These are phyloP conservation scores for Lepraria neglecta DNA, from an alignment of 495 filamentous ascomycete genomes.

Conservation along the genomic window DNA sequence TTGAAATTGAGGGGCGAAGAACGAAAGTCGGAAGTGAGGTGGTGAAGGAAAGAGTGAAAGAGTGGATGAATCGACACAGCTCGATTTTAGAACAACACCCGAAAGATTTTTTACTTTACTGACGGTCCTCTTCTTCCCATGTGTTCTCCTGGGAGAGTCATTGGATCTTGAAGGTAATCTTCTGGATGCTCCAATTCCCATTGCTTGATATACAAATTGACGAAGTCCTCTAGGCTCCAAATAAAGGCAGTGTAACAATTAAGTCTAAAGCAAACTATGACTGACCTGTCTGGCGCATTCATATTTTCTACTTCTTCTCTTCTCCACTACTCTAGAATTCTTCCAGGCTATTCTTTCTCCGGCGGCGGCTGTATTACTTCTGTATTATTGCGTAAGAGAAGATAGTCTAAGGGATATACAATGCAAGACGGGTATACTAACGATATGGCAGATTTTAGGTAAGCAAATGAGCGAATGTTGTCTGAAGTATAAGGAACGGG, in stretches of 20 bases:
- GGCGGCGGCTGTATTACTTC: too few species aligned
- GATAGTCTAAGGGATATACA: not conserved
- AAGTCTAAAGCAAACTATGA: conserved; percentile 4
- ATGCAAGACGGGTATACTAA: not conserved
- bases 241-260: not conserved
- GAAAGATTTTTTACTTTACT: not conserved
- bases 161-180: not conserved
- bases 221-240: too few species aligned
- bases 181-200: too few species aligned
- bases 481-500: not conserved
- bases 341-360: too few species aligned
- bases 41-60: not conserved
- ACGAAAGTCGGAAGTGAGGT: not conserved
- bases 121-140: not conserved
- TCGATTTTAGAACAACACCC: too few species aligned
- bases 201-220: not conserved
- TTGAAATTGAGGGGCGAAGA: not conserved
- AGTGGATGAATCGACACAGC: not conserved
- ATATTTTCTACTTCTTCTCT: not conserved
- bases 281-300: conserved; percentile 68
- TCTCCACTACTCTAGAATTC: not conserved
- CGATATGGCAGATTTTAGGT: too few species aligned
- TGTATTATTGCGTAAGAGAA: not conserved
- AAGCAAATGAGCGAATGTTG: not conserved
- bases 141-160: not conserved